Base-by-base conservation (phyloP, 1,284 basidiomycete genomes). In the Rhodotorula sp. region DNA sequence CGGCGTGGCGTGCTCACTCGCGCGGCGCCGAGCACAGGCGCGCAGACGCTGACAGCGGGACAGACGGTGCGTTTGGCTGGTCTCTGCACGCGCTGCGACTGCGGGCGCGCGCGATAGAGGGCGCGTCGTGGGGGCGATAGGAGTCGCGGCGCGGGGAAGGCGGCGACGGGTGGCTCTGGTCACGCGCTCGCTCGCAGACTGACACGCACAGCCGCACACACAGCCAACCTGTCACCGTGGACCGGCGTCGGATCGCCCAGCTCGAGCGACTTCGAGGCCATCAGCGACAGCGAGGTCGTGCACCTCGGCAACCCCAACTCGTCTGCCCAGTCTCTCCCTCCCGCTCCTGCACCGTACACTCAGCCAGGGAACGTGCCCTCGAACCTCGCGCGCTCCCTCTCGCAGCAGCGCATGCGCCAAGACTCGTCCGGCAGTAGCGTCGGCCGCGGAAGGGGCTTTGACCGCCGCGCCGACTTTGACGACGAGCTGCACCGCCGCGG, bases 241-340 rank as follows among this genome's bases (percentile, higher is more conserved):
- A 71, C 61, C 0, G 61, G 61, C 41, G 7, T 54, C 45, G 34
- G 49, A 23, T 63, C 61, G 10, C 68, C 63, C 46, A 12, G 56
- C 16, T 59, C 60, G 14, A 61, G 57, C 61, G 70, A 71, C 44
- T 71, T 71, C 16, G 70, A 71, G 49, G 34, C 57, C 21, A 58
- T 71, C 49, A 53, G 44, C 41, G 66, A 71, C 34, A 48, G 42
- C 42, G 70, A 67, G 21, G 52, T 62, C 54, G n/a, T 53, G 23
- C 19, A 25, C 44, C n/a, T 52, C 23, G 9, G 48, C 1, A 1
- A 41, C 21, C 25, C 48, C 21, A 23, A 23, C 25, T 21, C n/a
- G 9, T 52, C 54, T 16, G 23, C 10, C 9, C 41, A 56, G 16
- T 27, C 10, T 27, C 34, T 41, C 61, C 25, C 60, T 7, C 12